Base-by-base conservation (phyloP, 2,329 filamentous ascomycete species). In the Camptophora hylomeconis region DNA sequence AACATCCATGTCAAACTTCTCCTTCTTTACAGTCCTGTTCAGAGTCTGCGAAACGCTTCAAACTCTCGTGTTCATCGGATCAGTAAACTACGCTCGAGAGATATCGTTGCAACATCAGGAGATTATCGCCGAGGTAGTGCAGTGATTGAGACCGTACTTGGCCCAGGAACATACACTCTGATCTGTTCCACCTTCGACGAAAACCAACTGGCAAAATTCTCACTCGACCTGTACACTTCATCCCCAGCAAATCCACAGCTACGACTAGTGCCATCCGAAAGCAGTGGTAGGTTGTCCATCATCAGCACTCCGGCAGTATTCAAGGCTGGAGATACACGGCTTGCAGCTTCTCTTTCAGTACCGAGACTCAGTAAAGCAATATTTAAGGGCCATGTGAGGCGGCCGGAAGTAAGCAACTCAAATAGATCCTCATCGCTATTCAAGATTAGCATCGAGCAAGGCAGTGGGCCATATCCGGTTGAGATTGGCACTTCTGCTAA, bases 1-100 rank as follows among this genome's bases (percentile, higher is more conserved):
- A 77, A 83, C 10, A 69, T 92, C 2, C 84, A 94, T 48, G 69
- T 93, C 30, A 87, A 87, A 45, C 58, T 95, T 3, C 73, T 92
- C 19, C 83, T 4, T 58, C 69, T 24, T 4, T 36, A 28, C 14
- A 40, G 37, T 20, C 80, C 83, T 7, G 67, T 74, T 11, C 20
- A 20, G 9, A n/a, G n/a, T n/a, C n/a, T n/a, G n/a, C n/a, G n/a
- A n/a, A n/a, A n/a, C 12, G 12, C 17, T 18, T 9, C 26, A 7
- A 5, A 16, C 6, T 21, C 26, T 21, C 12, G n/a, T 22, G n/a
- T n/a, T n/a, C 36, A 33, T 41, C 73, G 86, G 20, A 69, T 89
- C 1, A 68, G 73, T 11, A 60, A 69, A 13, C 65, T 93, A 10
- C 74, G 26, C 64, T 72, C 40, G 29, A 74, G 80, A 41, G 86